Conservation (phyloP, 805 yeast species). For the Tanozyma kutaoensis region DNA sequence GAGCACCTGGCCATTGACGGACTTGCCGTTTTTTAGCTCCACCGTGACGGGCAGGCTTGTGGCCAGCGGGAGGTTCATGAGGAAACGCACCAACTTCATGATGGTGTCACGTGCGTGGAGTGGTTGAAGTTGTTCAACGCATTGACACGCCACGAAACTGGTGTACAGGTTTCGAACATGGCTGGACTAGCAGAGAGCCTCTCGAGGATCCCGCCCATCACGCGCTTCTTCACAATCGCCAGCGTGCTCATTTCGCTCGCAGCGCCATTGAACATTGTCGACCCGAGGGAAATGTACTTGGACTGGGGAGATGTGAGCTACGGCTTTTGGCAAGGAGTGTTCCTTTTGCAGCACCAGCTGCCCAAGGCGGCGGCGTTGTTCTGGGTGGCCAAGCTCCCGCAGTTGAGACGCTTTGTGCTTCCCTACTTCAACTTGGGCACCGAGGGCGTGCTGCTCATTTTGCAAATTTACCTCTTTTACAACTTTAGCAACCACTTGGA, state of each 20-base stretch:
- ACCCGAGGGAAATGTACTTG: constrained; percentile 3
- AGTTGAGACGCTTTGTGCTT: constrained; percentile 37
- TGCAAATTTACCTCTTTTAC: constrained; percentile 46
- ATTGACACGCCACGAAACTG: no score
- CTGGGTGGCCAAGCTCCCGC: constrained; percentile 25
- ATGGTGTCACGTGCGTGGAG: no score
- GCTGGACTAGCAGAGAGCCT: constrained; percentile 5
- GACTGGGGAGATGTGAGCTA: constrained; percentile 5
- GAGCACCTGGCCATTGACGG: constrained; percentile 71
- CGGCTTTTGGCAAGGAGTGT: constrained; percentile 1
- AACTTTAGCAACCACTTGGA: constrained; percentile 45
- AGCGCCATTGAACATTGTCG: constrained; percentile 6
- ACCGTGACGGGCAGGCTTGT: constrained; percentile 80
- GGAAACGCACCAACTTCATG: constrained; percentile 61
- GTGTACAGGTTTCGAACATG: no score
- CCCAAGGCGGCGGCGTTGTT: constrained; percentile 1
- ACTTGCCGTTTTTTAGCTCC: constrained; percentile 84
- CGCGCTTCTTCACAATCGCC: constrained; percentile 39
- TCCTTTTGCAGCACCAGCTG: background rate
- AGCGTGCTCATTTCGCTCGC: constrained; percentile 31
- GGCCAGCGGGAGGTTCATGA: constrained; percentile 56
- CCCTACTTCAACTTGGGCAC: constrained; percentile 18
- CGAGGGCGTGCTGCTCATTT: constrained; percentile 13
- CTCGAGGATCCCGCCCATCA: constrained; percentile 45
- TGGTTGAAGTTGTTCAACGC: no score